Evolutionary conservation across 176 grass and related monocot genomes (phyloP).

Genomic region (Pontederia crassipes): DNA sequence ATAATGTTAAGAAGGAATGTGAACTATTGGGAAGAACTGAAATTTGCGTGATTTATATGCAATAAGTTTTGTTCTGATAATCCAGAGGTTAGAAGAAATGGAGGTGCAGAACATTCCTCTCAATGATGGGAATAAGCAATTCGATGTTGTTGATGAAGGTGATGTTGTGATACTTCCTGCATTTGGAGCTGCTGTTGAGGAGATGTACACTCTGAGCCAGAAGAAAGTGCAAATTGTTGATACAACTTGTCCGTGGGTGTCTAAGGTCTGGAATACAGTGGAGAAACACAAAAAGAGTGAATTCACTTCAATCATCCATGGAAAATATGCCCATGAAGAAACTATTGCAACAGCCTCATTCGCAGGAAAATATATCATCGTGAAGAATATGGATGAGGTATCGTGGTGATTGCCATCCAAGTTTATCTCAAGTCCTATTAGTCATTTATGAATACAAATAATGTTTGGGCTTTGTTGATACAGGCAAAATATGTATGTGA

Average conservation of each 20-base stretch:
- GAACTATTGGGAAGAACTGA: too few relatives aligned
- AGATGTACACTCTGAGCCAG: constrained; percentile 89
- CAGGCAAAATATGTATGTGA: constrained; percentile 85
- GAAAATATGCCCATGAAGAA: constrained; percentile 94
- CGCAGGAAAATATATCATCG: constrained; percentile 81
- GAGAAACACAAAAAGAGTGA: constrained; percentile 99
- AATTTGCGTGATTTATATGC: neutral
- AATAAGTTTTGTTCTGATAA: neutral
- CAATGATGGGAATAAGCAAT: constrained; percentile 7
- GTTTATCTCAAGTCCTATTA: neutral
- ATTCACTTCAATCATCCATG: constrained; percentile 92
- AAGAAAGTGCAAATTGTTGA: constrained; percentile 98
- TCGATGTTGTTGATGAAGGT: constrained; percentile 34
- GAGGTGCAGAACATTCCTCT: constrained; percentile 1
- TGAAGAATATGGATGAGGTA: constrained; percentile 91
- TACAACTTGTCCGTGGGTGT: constrained; percentile 99
- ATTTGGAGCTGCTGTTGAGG: constrained; percentile 87
- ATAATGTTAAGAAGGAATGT: too few relatives aligned
- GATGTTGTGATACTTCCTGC: constrained; percentile 92
- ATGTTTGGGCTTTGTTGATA: constrained; percentile 6
- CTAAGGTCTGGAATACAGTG: constrained; percentile 98
- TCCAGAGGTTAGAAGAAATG: constrained; percentile 63
- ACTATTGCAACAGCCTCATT: constrained; percentile 94
- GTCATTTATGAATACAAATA: neutral
- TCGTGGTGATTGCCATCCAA: neutral